These are phyloP conservation scores for Tolypocladium ovalisporum DNA, from an alignment of 2,329 filamentous ascomycete genomes.

Conservation along the genomic window DNA sequence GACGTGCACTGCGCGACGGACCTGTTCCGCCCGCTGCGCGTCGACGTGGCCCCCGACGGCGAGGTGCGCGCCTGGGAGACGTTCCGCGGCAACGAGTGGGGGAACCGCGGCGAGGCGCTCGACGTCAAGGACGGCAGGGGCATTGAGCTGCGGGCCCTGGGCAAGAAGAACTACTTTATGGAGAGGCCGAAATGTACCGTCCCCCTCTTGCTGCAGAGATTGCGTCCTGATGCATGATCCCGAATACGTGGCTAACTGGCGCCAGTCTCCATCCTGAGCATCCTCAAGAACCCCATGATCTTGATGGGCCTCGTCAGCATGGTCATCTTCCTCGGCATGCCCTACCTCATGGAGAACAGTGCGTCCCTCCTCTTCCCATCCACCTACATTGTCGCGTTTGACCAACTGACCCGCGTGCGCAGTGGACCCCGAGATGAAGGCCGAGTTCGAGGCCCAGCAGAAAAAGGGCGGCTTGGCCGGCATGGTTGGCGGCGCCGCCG, in stretches of 20 bases:
- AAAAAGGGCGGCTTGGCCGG: conserved; percentile 60
- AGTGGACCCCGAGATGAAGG: conserved; percentile 96
- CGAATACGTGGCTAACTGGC: neutral
- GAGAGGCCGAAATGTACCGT: conserved; percentile 66
- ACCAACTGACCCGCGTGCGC: conserved; percentile 1
- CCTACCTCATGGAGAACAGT: conserved; percentile 94
- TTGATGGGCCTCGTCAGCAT: conserved; percentile 78
- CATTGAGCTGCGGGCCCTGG: conserved; percentile 52
- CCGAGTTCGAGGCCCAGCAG: conserved; percentile 86
- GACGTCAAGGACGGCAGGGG: conserved; percentile 28
- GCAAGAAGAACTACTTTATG: conserved; percentile 63
- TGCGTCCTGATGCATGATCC: neutral
- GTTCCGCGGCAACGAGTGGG: conserved; percentile 82
- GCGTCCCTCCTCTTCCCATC: conserved; percentile 28
- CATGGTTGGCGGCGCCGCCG: conserved; percentile 30
- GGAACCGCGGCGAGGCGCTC: conserved; percentile 62
- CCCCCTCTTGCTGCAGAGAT: conserved; percentile 22
- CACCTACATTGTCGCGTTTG: neutral
- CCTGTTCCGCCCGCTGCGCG: conserved; percentile 66
- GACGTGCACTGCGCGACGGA: conserved; percentile 68
- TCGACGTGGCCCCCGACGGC: conserved; percentile 51
- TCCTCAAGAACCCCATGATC: conserved; percentile 95
- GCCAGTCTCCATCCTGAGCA: conserved; percentile 66
- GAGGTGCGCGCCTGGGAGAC: conserved; percentile 67
- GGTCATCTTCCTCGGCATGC: conserved; percentile 81